These are phyloP conservation scores for Vaccinium myrtillus DNA, from an alignment of 148 eudicot genomes.

Conservation along the genomic window DNA sequence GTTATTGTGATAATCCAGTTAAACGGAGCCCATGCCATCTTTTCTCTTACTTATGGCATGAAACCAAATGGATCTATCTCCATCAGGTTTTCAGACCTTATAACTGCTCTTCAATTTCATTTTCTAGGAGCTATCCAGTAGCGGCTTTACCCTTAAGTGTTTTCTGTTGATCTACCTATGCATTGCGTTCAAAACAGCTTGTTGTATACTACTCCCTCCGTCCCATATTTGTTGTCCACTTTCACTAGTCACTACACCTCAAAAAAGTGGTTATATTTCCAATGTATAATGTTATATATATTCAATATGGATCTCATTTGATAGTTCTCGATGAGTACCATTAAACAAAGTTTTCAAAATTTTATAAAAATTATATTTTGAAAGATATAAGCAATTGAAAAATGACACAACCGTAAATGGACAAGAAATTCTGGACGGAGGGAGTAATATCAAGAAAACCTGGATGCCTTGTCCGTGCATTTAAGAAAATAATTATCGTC, in stretches of 20 bases:
- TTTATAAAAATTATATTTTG: too few relatives aligned
- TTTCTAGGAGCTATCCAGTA: neutral
- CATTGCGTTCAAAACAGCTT: neutral
- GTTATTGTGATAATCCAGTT: neutral
- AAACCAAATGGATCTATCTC: neutral
- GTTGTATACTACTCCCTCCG: neutral
- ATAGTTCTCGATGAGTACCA: too few relatives aligned
- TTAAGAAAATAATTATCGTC: slow-evolving; percentile 20
- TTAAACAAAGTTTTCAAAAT: too few relatives aligned
- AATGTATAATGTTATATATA: too few relatives aligned
- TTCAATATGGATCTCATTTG: too few relatives aligned
- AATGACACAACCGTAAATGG: too few relatives aligned
- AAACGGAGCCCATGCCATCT: neutral
- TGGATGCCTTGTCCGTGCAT: neutral
- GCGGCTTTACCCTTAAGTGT: neutral
- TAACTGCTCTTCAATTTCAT: neutral
- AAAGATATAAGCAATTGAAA: too few relatives aligned
- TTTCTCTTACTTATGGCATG: neutral
- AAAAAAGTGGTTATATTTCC: too few relatives aligned
- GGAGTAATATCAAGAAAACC: neutral
- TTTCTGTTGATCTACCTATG: neutral
- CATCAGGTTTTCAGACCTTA: neutral
- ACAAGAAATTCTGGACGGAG: too few relatives aligned
- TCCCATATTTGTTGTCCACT: too few relatives aligned
- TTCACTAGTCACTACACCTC: too few relatives aligned